A percentile compares a stretch with the other conserved stretches of the same genome.
phyloP scores from a whole-genome alignment of 2,329 filamentous ascomycete genomes.

The Blastomyces gilchristii region DNA sequence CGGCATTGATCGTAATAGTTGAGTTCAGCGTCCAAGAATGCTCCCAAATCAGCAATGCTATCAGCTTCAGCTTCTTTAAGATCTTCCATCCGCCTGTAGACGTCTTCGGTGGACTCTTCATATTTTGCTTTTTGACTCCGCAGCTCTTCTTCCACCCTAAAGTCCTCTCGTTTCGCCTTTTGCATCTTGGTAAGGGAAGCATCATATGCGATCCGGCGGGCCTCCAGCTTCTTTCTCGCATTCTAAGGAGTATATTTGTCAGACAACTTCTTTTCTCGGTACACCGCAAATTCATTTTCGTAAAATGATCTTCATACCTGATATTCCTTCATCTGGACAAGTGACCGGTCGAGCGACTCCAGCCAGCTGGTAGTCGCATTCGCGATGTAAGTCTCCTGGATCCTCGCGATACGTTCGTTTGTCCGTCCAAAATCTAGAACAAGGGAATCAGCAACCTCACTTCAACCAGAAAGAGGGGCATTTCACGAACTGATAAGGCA shows the following conservation, averaged over 20 bases:
- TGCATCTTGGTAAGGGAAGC: conserved; percentile 82
- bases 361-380: conserved; percentile 76
- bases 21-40: conserved; percentile 79
- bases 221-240: conserved; percentile 89
- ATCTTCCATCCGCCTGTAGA: conserved; percentile 85
- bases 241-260: conserved; percentile 37
- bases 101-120: conserved; percentile 88
- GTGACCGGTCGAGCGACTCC: conserved; percentile 77
- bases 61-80: conserved; percentile 88
- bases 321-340: conserved; percentile 96
- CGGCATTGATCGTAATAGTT: conserved; percentile 84
- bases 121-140: conserved; percentile 89
- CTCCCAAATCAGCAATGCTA: conserved; percentile 64
- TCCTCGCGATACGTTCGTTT: conserved; percentile 75
- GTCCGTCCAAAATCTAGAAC: conserved; percentile 63
- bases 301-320: conserved; percentile 51
- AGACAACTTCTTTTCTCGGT: conserved; percentile 15
- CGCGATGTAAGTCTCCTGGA: conserved; percentile 73
- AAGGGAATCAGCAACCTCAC: background rate
- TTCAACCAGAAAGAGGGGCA: conserved; percentile 7
- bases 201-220: conserved; percentile 78
- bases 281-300: background rate
- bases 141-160: conserved; percentile 83
- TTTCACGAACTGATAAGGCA: conserved; percentile 57
- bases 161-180: conserved; percentile 89